Conservation (phyloP, 352 stramenopile species). For the Globisporangium carolinianum region DNA sequence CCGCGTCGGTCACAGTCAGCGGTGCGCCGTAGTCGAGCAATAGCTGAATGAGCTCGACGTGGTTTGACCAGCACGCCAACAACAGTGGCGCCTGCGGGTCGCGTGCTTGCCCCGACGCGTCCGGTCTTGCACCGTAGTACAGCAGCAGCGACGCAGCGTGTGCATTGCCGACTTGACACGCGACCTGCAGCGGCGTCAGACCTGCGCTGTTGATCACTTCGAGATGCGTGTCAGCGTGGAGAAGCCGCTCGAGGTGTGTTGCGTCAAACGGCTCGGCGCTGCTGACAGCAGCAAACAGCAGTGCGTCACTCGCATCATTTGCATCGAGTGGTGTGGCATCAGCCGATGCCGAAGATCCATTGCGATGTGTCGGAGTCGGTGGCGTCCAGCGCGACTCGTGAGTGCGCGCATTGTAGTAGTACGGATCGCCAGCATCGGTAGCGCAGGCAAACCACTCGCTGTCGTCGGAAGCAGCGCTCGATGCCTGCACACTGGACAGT, state of each 20-base stretch:
- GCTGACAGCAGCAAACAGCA: conserved; percentile 21
- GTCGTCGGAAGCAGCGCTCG: background rate
- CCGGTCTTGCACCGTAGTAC: conserved; percentile 37
- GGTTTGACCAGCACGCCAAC: conserved; percentile 32
- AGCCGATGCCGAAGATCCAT: background rate
- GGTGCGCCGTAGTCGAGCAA: conserved; percentile 44
- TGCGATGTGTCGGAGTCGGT: conserved; percentile 10
- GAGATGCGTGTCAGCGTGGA: conserved; percentile 28
- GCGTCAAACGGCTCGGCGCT: conserved; percentile 16
- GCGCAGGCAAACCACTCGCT: conserved; percentile 32
- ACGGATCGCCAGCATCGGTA: conserved; percentile 46
- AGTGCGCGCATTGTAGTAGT: conserved; percentile 65
- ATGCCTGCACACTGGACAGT: background rate
- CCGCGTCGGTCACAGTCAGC: conserved; percentile 65
- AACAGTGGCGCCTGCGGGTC: conserved; percentile 24
- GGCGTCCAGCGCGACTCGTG: conserved; percentile 58
- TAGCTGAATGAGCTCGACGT: conserved; percentile 34
- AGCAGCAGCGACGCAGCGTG: conserved; percentile 31
- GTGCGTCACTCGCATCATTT: conserved; percentile 2
- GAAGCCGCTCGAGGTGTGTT: conserved; percentile 24
- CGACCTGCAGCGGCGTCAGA: conserved; percentile 41
- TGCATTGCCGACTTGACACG: conserved; percentile 40
- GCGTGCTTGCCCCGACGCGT: conserved; percentile 8
- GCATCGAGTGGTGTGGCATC: too few species aligned
- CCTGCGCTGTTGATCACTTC: conserved; percentile 26